Conservation (phyloP, 2,329 filamentous ascomycete genomes). For the Talaromyces pinophilus region DNA sequence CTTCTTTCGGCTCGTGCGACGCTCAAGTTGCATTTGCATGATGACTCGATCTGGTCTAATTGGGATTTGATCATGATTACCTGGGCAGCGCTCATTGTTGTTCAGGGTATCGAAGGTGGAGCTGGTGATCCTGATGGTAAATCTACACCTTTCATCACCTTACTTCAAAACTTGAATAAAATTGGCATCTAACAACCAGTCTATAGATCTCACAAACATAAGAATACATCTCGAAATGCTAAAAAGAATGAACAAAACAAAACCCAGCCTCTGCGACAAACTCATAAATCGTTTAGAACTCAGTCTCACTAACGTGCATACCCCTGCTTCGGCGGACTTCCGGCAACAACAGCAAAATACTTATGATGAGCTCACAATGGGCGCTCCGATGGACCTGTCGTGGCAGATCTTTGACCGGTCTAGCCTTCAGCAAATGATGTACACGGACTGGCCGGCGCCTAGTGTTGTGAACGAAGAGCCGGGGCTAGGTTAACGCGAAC, state of each 20-base stretch:
- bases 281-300: slow-evolving; percentile 21
- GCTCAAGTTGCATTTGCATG: slow-evolving; percentile 22
- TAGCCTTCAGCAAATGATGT: slow-evolving; percentile 23
- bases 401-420: slow-evolving; percentile 23
- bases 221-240: slow-evolving; percentile 24
- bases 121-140: slow-evolving; percentile 22
- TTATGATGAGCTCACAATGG: slow-evolving; percentile 13
- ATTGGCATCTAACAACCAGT: neutral
- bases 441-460: slow-evolving; percentile 16
- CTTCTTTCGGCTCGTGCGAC: slow-evolving; percentile 23
- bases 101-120: slow-evolving; percentile 22
- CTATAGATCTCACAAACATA: slow-evolving; percentile 20
- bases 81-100: slow-evolving; percentile 23
- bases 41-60: slow-evolving; percentile 22
- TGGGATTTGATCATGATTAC: slow-evolving; percentile 23
- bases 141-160: neutral
- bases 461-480: neutral
- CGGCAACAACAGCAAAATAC: slow-evolving; percentile 16
- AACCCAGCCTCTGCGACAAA: slow-evolving; percentile 19
- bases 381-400: slow-evolving; percentile 18
- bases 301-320: slow-evolving; percentile 19
- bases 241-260: slow-evolving; percentile 19
- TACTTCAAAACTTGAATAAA: neutral
- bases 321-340: slow-evolving; percentile 17
- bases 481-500: slow-evolving; percentile 10